phyloP scores from a whole-genome alignment of 2,329 filamentous ascomycete genomes.

The Monilinia fructigena region DNA sequence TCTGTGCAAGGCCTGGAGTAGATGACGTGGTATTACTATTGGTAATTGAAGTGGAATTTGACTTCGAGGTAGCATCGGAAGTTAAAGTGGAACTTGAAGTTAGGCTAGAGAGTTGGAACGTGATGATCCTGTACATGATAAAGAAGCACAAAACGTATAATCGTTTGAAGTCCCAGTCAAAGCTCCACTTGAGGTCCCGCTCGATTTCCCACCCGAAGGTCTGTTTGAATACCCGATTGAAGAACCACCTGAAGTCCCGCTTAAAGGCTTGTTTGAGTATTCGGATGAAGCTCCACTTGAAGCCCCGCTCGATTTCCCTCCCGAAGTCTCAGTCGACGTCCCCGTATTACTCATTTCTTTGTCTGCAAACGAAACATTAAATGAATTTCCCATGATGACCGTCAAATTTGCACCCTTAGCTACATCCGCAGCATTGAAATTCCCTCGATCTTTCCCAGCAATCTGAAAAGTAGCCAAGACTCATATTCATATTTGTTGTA shows the following conservation, averaged over 20 bases:
- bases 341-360: neutral
- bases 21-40: too few species aligned
- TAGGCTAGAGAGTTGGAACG: too few species aligned
- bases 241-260: too few species aligned
- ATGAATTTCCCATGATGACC: conserved; percentile 25
- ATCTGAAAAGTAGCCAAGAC: conserved; percentile 12
- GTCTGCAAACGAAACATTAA: conserved; percentile 24
- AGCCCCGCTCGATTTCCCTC: neutral
- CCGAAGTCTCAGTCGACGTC: neutral
- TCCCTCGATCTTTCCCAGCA: neutral
- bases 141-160: too few species aligned
- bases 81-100: neutral
- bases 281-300: too few species aligned
- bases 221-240: too few species aligned
- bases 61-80: neutral
- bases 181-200: too few species aligned
- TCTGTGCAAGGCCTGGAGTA: neutral
- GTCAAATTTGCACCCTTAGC: conserved; percentile 15
- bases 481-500: conserved; percentile 27
- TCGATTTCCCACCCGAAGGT: too few species aligned
- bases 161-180: too few species aligned
- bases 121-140: too few species aligned
- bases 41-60: neutral
- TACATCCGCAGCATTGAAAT: conserved; percentile 20
- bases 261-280: too few species aligned